Conservation (phyloP, 2,329 filamentous ascomycete species). For the Zarea fungicola region DNA sequence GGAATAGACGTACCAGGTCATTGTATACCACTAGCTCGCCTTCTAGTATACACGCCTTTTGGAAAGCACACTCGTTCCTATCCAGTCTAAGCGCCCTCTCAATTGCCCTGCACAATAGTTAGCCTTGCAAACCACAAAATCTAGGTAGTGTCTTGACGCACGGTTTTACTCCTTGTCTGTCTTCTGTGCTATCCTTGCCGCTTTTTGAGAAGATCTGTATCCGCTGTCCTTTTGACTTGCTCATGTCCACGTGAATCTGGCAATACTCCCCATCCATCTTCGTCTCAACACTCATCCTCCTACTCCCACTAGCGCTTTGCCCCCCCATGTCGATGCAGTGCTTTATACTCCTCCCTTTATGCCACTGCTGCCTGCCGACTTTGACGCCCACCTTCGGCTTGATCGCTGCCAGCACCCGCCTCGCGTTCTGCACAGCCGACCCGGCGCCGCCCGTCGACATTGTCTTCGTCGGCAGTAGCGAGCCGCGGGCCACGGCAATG, state of each 20-base stretch:
- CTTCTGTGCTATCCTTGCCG: constrained; percentile 78
- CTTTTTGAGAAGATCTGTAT: constrained; percentile 90
- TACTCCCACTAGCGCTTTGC: too few species aligned
- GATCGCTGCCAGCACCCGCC: constrained; percentile 28
- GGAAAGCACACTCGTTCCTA: constrained; percentile 51
- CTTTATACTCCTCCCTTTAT: constrained; percentile 65
- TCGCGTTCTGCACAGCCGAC: constrained; percentile 11
- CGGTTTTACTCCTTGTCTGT: constrained; percentile 57
- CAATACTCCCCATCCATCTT: constrained; percentile 91
- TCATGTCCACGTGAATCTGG: constrained; percentile 74
- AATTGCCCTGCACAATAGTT: constrained; percentile 45
- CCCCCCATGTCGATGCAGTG: constrained; percentile 68
- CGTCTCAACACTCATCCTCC: constrained; percentile 66
- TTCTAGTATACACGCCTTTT: constrained; percentile 68
- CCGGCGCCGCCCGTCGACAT: background rate
- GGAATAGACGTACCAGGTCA: constrained; percentile 41
- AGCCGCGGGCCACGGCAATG: constrained; percentile 34
- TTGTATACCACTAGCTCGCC: constrained; percentile 79
- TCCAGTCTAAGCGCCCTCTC: constrained; percentile 60
- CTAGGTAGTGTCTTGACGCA: constrained; percentile 25
- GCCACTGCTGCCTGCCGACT: constrained; percentile 58
- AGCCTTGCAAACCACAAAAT: constrained; percentile 4
- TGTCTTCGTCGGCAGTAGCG: constrained; percentile 18
- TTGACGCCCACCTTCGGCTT: constrained; percentile 56
- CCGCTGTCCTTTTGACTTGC: constrained; percentile 42